Percentiles rank a stretch among this genome's conserved stretches.
Evolutionary conservation across 768 basidiomycete species (phyloP).

Genomic region (Paxillus rubicundulus): DNA sequence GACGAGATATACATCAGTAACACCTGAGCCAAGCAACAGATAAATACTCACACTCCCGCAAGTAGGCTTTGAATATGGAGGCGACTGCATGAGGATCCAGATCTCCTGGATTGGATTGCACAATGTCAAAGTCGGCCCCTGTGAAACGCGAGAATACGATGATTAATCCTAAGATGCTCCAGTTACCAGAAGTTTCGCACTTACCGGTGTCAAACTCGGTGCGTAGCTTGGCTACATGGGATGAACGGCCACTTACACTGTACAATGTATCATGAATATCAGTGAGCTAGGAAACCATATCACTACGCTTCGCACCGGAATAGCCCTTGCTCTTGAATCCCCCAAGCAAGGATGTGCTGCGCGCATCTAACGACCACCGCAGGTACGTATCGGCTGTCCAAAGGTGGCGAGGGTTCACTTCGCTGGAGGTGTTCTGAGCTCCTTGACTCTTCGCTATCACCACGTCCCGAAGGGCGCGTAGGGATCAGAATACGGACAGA

Average conservation of each 20-base stretch:
- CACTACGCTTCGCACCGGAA: conserved; percentile 60
- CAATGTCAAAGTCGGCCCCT: conserved; percentile 88
- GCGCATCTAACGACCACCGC: conserved; percentile 80
- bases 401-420: conserved; percentile 21
- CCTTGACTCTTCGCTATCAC: neutral
- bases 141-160: conserved; percentile 8
- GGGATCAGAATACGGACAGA: conserved; percentile 11
- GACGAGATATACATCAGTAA: conserved; percentile 7
- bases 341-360: conserved; percentile 80
- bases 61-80: conserved; percentile 87
- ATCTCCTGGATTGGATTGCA: conserved; percentile 75
- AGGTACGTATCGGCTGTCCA: conserved; percentile 59
- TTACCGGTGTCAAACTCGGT: conserved; percentile 79
- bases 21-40: neutral
- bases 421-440: neutral
- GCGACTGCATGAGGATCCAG: conserved; percentile 94
- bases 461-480: neutral
- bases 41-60: conserved; percentile 78
- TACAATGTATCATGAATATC: conserved; percentile 14
- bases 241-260: conserved; percentile 80
- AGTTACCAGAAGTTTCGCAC: conserved; percentile 16
- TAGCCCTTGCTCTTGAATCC: conserved; percentile 81
- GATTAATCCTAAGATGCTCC: conserved; percentile 6
- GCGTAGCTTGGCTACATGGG: conserved; percentile 73
- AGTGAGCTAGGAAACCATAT: neutral